Evolutionary conservation across 2,329 filamentous ascomycete genomes (phyloP), one percentile per base, ranked within the genome.

Genomic region (Dactylellina haptotyla): DNA sequence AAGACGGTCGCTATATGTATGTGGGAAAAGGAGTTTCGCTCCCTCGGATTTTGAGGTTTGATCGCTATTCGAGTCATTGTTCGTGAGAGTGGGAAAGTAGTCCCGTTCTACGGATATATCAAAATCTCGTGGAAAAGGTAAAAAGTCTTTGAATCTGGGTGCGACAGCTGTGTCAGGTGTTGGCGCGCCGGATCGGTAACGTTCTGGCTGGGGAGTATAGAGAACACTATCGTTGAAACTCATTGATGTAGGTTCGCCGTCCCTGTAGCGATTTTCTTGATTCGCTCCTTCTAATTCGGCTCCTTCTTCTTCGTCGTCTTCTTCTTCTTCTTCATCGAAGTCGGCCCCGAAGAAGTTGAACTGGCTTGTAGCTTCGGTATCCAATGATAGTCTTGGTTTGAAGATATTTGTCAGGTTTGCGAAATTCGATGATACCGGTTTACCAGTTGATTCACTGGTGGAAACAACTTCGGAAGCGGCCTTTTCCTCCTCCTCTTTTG

Each of bases 121-220:
- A 14, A 66, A 53, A 46, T 62, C 62, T 16, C 53, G 51, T 3
- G 62, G 53, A 4, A 62, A 63, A 12, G 61, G 70, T 43, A 74
- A 39, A 18, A 66, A 54, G 26, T 74, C 56, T 34, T 57, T 62
- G 25, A 72, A 72, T 39, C 59, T 51, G 10, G 67, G 76, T 16
- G 72, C 75, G 20, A 78, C 65, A 1, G 92, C 92, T 0, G 95
- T 98, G 79, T 99, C 95, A 0, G 95, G 95, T 0, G 95, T 99
- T 0, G 95, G 95, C 1, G 95, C 95, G 4, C 93, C 93, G 79
- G 93, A 97, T 64, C 95, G 87, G 46, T 81, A 80, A 32, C 62
- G 54, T 14, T 61, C 70, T 41, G 37, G 43, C 46, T 59, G 67
- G 3, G 67, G 67, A n/a, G 62, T 74, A 26, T 56, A 74, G 12